Base-by-base conservation (phyloP, 352 stramenopile genomes). In the Pythium myriotylum region DNA sequence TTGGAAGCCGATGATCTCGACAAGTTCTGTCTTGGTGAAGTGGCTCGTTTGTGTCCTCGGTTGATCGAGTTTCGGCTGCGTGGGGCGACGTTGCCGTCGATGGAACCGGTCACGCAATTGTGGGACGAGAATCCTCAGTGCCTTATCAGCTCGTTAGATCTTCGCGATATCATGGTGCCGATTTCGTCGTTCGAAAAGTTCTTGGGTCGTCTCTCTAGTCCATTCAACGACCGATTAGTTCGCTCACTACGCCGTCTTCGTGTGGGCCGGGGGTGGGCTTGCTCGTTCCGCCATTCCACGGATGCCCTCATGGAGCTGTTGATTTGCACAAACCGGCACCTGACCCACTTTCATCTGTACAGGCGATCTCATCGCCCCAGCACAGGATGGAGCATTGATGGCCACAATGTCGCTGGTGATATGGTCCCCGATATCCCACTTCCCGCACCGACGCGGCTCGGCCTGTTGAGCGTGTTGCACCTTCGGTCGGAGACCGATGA, bases 1-100 rank as follows among this genome's bases (percentile, higher is more conserved):
- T 33, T 56, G 19, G 50, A 56, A 37, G 33, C 33, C 6, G 20
- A 56, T 23, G 50, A 56, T 22, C 50, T 56, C 9, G 50, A 56
- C 50, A 39, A 8, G 12, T 17, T 23, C 0, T 17, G 14, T 39
- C 32, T 56, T 13, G 19, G 20, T 3, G 50, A 56, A 1, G 35
- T 27, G 4, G n/a, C 20, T 9, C 50, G 50, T 10, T 39, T 56
- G 20, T 56, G 50, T 17, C 50, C 50, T 4, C n/a, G 45, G 32
- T 12, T 56, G 6, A 13, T 32, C 29, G 29, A 35, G 10, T 35
- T 55, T 3, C 45, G 45, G 7, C 45, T 52, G 13, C 45, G 45
- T 20, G 45, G 45, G 1, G 24, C 20, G 1, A 52, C 45, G 45
- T 27, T 52, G 23, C 23, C 10, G 8, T 52, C 45, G 9, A 52